Evolutionary conservation across 805 yeast genomes (phyloP).

Genomic region (Zygoascus biomembranicola): DNA sequence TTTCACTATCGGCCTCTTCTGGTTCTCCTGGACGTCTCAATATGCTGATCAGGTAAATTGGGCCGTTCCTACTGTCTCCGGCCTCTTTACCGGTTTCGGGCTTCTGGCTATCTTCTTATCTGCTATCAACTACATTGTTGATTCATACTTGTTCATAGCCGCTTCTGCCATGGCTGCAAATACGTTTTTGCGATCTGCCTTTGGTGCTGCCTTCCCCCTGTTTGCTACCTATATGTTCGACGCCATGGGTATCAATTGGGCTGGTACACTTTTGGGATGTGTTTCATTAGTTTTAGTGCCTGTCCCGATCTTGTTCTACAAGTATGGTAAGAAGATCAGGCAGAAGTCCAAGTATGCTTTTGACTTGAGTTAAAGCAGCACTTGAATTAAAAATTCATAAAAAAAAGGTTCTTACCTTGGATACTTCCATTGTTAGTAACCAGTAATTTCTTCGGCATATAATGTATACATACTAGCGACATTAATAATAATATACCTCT

Average conservation of each 20-base stretch:
- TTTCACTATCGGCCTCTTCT: slow-evolving; percentile 73
- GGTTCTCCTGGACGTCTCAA: slow-evolving; percentile 87
- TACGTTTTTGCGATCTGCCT: slow-evolving; percentile 58
- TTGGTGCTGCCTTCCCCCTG: slow-evolving; percentile 67
- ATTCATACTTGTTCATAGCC: slow-evolving; percentile 60
- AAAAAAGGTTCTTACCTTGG: neutral
- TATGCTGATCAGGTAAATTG: slow-evolving; percentile 66
- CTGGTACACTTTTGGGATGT: slow-evolving; percentile 63
- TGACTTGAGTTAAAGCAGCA: slow-evolving; percentile 30
- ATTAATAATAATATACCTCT: too few relatives aligned
- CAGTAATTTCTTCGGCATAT: too few relatives aligned
- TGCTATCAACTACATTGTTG: slow-evolving; percentile 64
- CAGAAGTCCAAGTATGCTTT: slow-evolving; percentile 59
- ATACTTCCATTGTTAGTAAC: too few relatives aligned
- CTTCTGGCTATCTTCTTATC: slow-evolving; percentile 61
- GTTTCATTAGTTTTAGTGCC: slow-evolving; percentile 51
- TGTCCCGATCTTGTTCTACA: slow-evolving; percentile 60
- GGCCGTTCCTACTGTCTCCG: slow-evolving; percentile 68
- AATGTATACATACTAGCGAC: too few relatives aligned
- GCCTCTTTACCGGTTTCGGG: slow-evolving; percentile 61
- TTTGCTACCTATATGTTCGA: slow-evolving; percentile 67
- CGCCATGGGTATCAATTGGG: slow-evolving; percentile 69
- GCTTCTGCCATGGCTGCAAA: slow-evolving; percentile 78
- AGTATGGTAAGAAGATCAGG: slow-evolving; percentile 52
- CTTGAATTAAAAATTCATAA: neutral